Base-by-base conservation (phyloP, 208 protist species). In the Crithidia bombi region DNA sequence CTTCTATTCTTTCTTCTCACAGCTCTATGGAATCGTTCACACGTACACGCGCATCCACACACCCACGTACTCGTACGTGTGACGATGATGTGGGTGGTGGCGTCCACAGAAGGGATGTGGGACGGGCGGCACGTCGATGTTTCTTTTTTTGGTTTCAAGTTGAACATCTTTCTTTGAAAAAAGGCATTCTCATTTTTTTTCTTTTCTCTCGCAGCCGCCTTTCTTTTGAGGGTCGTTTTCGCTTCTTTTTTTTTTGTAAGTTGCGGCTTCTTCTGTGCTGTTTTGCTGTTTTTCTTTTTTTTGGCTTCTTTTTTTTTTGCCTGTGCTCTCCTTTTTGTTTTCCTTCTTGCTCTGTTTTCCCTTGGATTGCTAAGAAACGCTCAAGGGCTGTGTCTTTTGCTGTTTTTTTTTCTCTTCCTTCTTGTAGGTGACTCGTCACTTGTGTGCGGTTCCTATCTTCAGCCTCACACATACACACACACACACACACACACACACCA, bases 91-190 rank as follows among this genome's bases (percentile, higher is more conserved):
- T n/a, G n/a, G n/a, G n/a, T n/a, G n/a, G n/a, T n/a, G n/a, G n/a
- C n/a, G n/a, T n/a, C n/a, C n/a, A n/a, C n/a, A n/a, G n/a, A n/a
- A n/a, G n/a, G n/a, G n/a, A n/a, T n/a, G n/a, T n/a, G n/a, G n/a
- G n/a, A n/a, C n/a, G n/a, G n/a, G n/a, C 41, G 17, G 26, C 19
- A 5, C 47, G 23, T 55, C 30, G 1, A n/a, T 26, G 26, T 59
- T 50, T 56, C 23, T 47, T 59, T 44, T 33, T 30, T 41, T 5
- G 5, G n/a, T 56, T 70, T 19, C 15, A 17, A 21, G 35, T 23
- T 28, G 44, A 41, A 71, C 38, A 10, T 64, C 72, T 55, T 52
- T 61, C 50, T 78, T 70, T 19, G 17, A 52, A 52, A 30, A 25
- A 43, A 19, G 38, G 10, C 15, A 32, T 28, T 43, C 23, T 15